phyloP scores from a whole-genome alignment of 2,329 filamentous ascomycete species.

The Hypoxylon sp. region DNA sequence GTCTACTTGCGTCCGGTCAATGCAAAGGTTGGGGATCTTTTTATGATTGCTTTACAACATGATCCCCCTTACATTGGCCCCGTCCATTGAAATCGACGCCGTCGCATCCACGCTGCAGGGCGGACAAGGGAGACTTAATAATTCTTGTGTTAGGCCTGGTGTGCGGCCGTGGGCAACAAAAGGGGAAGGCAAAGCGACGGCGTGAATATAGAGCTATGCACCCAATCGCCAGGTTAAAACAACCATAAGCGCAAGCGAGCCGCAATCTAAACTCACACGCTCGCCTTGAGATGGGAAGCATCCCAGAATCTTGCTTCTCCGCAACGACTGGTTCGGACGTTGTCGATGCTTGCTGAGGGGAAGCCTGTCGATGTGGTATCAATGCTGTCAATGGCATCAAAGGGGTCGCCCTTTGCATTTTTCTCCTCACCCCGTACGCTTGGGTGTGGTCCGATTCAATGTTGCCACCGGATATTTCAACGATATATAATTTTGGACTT shows the following conservation, averaged over 20 bases:
- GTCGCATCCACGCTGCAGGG: constrained; percentile 23
- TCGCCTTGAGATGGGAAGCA: constrained; percentile 25
- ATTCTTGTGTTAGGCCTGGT: background rate
- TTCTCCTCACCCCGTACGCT: constrained; percentile 28
- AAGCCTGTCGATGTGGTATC: constrained; percentile 47
- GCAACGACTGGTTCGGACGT: constrained; percentile 34
- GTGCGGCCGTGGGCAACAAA: background rate
- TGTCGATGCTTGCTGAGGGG: constrained; percentile 41
- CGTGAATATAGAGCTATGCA: constrained; percentile 24
- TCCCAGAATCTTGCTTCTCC: constrained; percentile 27
- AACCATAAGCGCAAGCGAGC: constrained; percentile 30
- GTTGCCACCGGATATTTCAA: constrained; percentile 38
- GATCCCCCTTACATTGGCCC: constrained; percentile 26
- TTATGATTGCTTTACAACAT: constrained; percentile 24
- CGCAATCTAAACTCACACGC: constrained; percentile 40
- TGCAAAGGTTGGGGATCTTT: constrained; percentile 34
- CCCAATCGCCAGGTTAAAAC: constrained; percentile 23
- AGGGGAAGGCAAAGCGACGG: constrained; percentile 10
- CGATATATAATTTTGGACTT: constrained; percentile 22
- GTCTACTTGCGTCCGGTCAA: constrained; percentile 44
- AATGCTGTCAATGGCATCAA: no score
- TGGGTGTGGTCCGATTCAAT: constrained; percentile 15
- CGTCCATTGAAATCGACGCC: constrained; percentile 16
- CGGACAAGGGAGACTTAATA: constrained; percentile 10
- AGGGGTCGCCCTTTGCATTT: background rate